Conservation (phyloP, 208 protist species). For the Leishmania aethiopica region DNA sequence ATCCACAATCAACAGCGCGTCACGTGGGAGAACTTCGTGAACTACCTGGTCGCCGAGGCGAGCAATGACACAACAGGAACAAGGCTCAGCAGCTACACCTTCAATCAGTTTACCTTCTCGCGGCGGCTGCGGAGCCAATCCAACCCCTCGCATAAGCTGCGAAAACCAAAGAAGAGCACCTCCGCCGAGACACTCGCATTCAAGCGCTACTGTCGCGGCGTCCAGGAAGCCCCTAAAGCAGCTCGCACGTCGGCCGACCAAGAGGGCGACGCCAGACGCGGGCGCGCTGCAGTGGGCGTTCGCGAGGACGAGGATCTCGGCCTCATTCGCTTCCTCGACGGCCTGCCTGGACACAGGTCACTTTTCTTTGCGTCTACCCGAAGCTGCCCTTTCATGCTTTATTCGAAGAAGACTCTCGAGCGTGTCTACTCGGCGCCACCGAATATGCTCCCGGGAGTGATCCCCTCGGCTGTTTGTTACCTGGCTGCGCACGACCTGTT, state of each 20-base stretch:
- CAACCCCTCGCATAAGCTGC: slow-evolving; percentile 5
- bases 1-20: slow-evolving; percentile 45
- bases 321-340: slow-evolving; percentile 50
- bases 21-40: slow-evolving; percentile 63
- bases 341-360: slow-evolving; percentile 47
- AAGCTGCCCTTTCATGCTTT: slow-evolving; percentile 45
- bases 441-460: slow-evolving; percentile 36
- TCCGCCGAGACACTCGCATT: not conserved
- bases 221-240: not conserved
- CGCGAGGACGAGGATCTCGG: slow-evolving; percentile 33
- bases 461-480: slow-evolving; percentile 54
- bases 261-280: not conserved
- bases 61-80: slow-evolving; percentile 6
- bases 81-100: slow-evolving; percentile 24
- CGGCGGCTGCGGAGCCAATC: slow-evolving; percentile 19
- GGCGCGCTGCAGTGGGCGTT: not conserved
- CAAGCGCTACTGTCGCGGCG: slow-evolving; percentile 13
- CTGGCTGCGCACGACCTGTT: slow-evolving; percentile 57
- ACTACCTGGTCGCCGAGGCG: slow-evolving; percentile 56
- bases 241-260: too few species aligned
- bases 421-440: slow-evolving; percentile 44
- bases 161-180: not conserved
- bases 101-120: slow-evolving; percentile 53
- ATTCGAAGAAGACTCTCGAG: slow-evolving; percentile 52
- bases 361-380: slow-evolving; percentile 64